phyloP scores from a whole-genome alignment of 192 early-diverging fungal genomes.

The Coemansia sp. region DNA sequence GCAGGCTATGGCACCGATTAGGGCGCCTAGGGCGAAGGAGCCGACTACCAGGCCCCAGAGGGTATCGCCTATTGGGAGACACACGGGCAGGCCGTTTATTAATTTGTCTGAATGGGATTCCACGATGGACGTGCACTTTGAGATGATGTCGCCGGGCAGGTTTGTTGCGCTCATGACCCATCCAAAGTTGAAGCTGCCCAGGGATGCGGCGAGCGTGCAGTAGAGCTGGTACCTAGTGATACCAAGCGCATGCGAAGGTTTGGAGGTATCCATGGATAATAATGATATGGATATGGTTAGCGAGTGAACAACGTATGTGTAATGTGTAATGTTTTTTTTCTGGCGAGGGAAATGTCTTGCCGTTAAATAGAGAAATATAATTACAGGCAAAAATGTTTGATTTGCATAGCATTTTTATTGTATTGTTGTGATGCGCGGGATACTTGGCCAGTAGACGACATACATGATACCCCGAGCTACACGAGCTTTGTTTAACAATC shows the following conservation, averaged over 20 bases:
- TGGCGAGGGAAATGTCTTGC: too few species aligned
- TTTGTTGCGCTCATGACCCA: constrained; percentile 53
- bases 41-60: constrained; percentile 54
- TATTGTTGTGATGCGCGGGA: too few species aligned
- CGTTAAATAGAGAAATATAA: too few species aligned
- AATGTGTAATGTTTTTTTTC: too few species aligned
- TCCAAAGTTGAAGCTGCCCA: constrained; percentile 43
- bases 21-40: constrained; percentile 57
- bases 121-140: too few species aligned
- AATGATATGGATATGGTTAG: background rate
- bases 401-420: too few species aligned
- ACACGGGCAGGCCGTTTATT: constrained; percentile 26
- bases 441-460: background rate
- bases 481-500: background rate
- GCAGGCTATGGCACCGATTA: constrained; percentile 59
- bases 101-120: constrained; percentile 13
- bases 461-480: background rate
- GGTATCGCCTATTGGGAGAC: constrained; percentile 26
- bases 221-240: constrained; percentile 49
- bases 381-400: too few species aligned
- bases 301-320: background rate
- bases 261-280: background rate
- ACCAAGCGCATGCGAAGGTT: constrained; percentile 22
- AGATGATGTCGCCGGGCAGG: constrained; percentile 52
- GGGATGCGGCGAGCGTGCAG: constrained; percentile 33